Evolutionary conservation across 345 rosid genomes (phyloP).

Genomic region (Sonneratia caseolaris): DNA sequence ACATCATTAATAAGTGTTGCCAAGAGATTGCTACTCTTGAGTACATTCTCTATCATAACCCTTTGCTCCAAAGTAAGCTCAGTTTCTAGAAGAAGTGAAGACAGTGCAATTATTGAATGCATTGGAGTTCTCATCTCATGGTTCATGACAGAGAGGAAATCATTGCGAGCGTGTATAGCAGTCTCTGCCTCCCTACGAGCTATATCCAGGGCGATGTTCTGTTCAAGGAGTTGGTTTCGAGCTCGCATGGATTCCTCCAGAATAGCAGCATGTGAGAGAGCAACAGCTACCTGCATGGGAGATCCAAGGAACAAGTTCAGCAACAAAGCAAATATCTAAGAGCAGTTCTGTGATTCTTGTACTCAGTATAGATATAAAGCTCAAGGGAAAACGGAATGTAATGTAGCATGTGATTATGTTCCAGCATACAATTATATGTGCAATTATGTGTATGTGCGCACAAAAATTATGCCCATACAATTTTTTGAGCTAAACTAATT

Average conservation of each 20-base stretch:
- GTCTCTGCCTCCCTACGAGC: slow-evolving; percentile 89
- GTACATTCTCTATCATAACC: slow-evolving; percentile 73
- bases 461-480: background rate
- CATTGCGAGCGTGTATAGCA: slow-evolving; percentile 88
- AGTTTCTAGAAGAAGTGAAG: slow-evolving; percentile 84
- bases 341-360: background rate
- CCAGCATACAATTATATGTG: background rate
- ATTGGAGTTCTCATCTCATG: slow-evolving; percentile 96
- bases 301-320: slow-evolving; percentile 1
- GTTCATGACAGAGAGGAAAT: slow-evolving; percentile 93
- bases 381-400: background rate
- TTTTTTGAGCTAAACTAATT: background rate
- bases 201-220: slow-evolving; percentile 63
- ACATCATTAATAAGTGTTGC: slow-evolving; percentile 82
- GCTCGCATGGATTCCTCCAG: slow-evolving; percentile 92
- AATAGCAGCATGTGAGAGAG: slow-evolving; percentile 93
- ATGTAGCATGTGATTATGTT: background rate
- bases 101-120: slow-evolving; percentile 79
- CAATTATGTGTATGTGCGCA: background rate
- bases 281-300: slow-evolving; percentile 76
- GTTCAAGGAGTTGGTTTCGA: slow-evolving; percentile 70
- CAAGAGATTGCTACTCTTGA: slow-evolving; percentile 86
- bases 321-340: background rate
- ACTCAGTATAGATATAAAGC: background rate
- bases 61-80: slow-evolving; percentile 73